Conservation (phyloP, 208 protist species). For the Wallacemonas sp. region DNA sequence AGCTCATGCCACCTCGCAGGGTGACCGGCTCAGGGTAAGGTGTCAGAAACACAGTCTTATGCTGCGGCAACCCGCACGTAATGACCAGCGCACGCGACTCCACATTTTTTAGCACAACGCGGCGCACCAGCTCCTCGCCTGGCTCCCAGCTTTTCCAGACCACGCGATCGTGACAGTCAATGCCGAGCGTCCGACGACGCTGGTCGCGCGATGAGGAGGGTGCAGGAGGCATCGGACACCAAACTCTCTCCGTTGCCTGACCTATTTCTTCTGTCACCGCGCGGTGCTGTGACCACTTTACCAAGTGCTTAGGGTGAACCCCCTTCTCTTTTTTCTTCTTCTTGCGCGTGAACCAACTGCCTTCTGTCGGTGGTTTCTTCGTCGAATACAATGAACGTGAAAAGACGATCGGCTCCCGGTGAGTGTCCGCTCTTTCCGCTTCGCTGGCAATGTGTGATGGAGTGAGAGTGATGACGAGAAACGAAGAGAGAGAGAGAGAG, state of each 20-base stretch:
- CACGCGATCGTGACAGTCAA: constrained; percentile 81
- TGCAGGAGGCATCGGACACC: no score
- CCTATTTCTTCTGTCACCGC: not conserved
- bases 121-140: constrained; percentile 81
- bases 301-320: no score
- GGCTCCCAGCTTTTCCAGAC: constrained; percentile 87
- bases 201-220: constrained; percentile 32
- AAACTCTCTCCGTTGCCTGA: no score
- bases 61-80: constrained; percentile 71
- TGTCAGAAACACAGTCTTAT: constrained; percentile 76
- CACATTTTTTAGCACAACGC: constrained; percentile 89
- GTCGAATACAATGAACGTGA: no score
- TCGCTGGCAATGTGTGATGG: no score
- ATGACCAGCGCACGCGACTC: constrained; percentile 70
- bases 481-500: no score
- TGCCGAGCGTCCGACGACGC: constrained; percentile 65
- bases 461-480: no score
- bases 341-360: not conserved
- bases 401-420: no score
- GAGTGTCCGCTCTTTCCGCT: no score
- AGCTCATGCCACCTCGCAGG: constrained; percentile 78
- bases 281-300: no score
- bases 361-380: not conserved
- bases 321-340: not conserved
- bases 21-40: constrained; percentile 83